Percentiles rank a stretch among this genome's conserved stretches.
These are phyloP conservation scores for Lophiotrema nucula DNA, from an alignment of 495 filamentous ascomycete species.

Conservation along the genomic window DNA sequence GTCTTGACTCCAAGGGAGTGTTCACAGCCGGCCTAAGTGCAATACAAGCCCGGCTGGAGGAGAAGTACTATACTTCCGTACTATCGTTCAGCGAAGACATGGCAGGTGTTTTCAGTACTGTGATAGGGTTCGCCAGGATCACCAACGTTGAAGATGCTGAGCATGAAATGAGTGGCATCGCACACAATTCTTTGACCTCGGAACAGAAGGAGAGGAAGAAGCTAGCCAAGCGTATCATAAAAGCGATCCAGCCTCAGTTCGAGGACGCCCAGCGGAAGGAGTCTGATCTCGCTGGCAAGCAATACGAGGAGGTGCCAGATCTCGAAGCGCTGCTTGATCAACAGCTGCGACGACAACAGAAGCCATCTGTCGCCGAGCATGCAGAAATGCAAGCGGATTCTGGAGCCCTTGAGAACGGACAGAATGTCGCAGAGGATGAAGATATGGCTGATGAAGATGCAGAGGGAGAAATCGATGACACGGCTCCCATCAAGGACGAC, in stretches of 20 bases:
- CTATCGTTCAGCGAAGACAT: conserved; percentile 72
- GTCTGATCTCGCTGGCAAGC: conserved; percentile 67
- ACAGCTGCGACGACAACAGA: conserved; percentile 22
- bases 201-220: conserved; percentile 65
- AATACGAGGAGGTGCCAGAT: conserved; percentile 69
- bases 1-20: conserved; percentile 68
- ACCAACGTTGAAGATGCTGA: conserved; percentile 55
- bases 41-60: conserved; percentile 64
- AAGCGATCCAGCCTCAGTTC: conserved; percentile 70
- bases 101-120: conserved; percentile 63
- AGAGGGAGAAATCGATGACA: background rate
- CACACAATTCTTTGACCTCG: conserved; percentile 51
- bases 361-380: conserved; percentile 18
- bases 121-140: conserved; percentile 58
- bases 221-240: conserved; percentile 80
- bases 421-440: background rate
- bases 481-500: conserved; percentile 35
- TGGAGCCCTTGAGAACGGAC: background rate
- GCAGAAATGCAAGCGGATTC: background rate
- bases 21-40: conserved; percentile 65
- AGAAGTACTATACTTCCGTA: conserved; percentile 72
- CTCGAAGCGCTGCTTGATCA: conserved; percentile 68
- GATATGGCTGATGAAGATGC: background rate
- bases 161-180: conserved; percentile 52
- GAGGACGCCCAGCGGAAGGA: conserved; percentile 78